These are phyloP conservation scores for Corrigiola litoralis DNA, from an alignment of 179 eudicot genomes.

Conservation along the genomic window DNA sequence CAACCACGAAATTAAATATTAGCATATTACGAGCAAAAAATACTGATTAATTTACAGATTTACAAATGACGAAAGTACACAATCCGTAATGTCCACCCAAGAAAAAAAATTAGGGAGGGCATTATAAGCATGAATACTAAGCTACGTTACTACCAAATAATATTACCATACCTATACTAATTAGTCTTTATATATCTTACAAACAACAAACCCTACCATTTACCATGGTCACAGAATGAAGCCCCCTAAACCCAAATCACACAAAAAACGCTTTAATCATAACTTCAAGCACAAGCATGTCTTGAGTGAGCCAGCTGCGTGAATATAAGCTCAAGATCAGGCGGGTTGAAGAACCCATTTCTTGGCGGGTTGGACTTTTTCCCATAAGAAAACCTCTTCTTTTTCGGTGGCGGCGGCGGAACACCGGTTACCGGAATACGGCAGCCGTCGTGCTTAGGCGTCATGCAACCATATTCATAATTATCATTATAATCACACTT, in stretches of 20 bases:
- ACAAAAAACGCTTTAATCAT: not conserved
- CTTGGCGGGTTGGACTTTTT: conserved; percentile 26
- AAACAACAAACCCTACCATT: too few relatives aligned
- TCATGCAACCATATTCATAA: conserved; percentile 29
- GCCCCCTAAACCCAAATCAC: not conserved
- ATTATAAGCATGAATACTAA: too few relatives aligned
- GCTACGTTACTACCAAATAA: too few relatives aligned
- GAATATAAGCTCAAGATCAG: conserved; percentile 55
- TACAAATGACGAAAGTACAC: too few relatives aligned
- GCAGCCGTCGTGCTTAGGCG: conserved; percentile 38
- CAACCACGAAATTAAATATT: too few relatives aligned
- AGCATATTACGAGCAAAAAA: too few relatives aligned
- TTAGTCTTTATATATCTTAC: too few relatives aligned
- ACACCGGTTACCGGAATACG: conserved; percentile 29
- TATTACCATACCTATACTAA: too few relatives aligned
- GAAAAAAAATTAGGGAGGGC: too few relatives aligned
- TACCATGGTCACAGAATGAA: too few relatives aligned
- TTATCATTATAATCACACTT: not conserved
- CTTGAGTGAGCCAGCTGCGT: not conserved
- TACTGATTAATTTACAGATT: too few relatives aligned
- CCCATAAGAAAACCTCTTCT: conserved; percentile 25
- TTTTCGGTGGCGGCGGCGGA: conserved; percentile 69
- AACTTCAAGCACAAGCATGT: not conserved
- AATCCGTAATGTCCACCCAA: too few relatives aligned
- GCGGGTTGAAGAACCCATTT: conserved; percentile 42